These are phyloP conservation scores for Colletotrichum sp. DNA, from an alignment of 2,329 filamentous ascomycete species.

Conservation along the genomic window DNA sequence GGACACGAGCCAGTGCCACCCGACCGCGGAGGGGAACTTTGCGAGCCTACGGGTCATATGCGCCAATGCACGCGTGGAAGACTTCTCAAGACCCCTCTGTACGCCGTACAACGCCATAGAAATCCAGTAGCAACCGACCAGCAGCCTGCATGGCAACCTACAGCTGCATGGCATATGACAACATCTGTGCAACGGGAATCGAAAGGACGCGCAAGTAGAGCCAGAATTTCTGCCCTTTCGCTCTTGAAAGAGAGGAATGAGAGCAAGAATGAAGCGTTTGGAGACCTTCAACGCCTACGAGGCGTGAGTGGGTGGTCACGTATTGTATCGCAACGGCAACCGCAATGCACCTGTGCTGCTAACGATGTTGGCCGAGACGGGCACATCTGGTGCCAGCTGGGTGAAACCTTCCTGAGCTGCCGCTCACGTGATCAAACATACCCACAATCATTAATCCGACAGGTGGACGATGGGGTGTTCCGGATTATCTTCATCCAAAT, in stretches of 20 bases:
- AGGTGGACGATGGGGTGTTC: not conserved
- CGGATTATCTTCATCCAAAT: slow-evolving; percentile 11
- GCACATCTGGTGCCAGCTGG: not conserved
- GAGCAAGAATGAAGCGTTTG: too few relatives aligned
- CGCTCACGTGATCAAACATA: not conserved
- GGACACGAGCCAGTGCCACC: not conserved
- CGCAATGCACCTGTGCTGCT: not conserved
- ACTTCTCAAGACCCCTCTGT: not conserved
- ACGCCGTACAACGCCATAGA: not conserved
- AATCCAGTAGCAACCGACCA: not conserved
- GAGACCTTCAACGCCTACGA: not conserved
- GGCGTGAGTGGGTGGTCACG: not conserved
- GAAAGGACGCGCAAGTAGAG: not conserved
- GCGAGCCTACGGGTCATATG: not conserved
- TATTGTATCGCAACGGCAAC: not conserved
- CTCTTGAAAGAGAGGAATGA: not conserved
- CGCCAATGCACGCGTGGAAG: not conserved
- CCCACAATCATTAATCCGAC: slow-evolving; percentile 10
- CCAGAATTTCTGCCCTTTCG: not conserved
- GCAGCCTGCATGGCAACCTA: not conserved
- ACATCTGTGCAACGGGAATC: not conserved
- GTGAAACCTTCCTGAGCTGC: not conserved
- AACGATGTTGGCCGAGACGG: not conserved
- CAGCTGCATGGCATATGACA: not conserved
- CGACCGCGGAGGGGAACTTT: not conserved